Percentiles rank a stretch among this genome's conserved stretches.
These are phyloP conservation scores for Crotalaria pallida DNA, from an alignment of 306 rosid genomes.

Conservation along the genomic window DNA sequence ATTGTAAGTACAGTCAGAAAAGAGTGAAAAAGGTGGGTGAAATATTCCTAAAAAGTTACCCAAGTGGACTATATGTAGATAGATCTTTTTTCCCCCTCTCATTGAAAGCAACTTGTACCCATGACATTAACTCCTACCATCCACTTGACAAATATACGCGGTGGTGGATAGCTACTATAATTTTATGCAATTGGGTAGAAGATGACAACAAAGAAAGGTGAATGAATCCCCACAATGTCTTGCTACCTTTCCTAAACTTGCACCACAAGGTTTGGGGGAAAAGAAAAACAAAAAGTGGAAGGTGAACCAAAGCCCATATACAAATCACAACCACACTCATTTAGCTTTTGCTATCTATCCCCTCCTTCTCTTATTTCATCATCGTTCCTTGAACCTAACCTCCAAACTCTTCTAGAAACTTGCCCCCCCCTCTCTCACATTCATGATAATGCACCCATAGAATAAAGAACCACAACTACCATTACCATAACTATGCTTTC, in stretches of 20 bases:
- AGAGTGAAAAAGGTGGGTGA: slow-evolving; percentile 25
- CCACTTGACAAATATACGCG: slow-evolving; percentile 47
- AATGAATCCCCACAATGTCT: slow-evolving; percentile 33
- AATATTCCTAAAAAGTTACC: slow-evolving; percentile 19
- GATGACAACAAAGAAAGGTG: slow-evolving; percentile 53
- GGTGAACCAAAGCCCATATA: slow-evolving; percentile 77
- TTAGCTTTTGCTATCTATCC: slow-evolving; percentile 28
- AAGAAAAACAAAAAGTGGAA: slow-evolving; percentile 45
- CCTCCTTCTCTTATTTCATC: slow-evolving; percentile 39
- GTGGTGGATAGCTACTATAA: slow-evolving; percentile 50
- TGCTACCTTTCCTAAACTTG: slow-evolving; percentile 55
- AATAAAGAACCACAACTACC: slow-evolving; percentile 76
- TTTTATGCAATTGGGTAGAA: slow-evolving; percentile 30
- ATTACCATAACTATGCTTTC: slow-evolving; percentile 41
- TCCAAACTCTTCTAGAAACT: slow-evolving; percentile 77
- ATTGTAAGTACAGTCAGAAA: background rate
- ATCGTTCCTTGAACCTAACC: slow-evolving; percentile 45
- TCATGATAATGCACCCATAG: slow-evolving; percentile 47
- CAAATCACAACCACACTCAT: slow-evolving; percentile 51
- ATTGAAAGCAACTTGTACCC: slow-evolving; percentile 47
- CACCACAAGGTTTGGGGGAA: slow-evolving; percentile 47
- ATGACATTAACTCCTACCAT: slow-evolving; percentile 54
- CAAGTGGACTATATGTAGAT: slow-evolving; percentile 28
- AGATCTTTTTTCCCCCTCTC: slow-evolving; percentile 2
- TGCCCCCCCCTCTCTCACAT: slow-evolving; percentile 32